Evolutionary conservation across 2,329 filamentous ascomycete species (phyloP).

Genomic region (Venturiaceae sp.): DNA sequence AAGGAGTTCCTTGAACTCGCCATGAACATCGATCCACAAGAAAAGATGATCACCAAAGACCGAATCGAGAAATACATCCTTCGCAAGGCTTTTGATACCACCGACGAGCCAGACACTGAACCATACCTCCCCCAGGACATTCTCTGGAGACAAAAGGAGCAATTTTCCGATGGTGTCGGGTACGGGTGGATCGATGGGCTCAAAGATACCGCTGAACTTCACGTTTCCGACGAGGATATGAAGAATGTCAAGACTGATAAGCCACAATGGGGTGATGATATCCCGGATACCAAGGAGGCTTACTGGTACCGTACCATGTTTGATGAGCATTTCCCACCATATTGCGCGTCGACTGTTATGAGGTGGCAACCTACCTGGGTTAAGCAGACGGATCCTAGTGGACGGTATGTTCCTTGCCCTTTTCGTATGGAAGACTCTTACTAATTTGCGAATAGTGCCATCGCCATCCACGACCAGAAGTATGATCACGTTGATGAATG

Average conservation of each 20-base stretch:
- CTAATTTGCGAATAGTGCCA: conserved; percentile 12
- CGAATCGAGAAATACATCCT: conserved; percentile 96
- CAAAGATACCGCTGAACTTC: conserved; percentile 84
- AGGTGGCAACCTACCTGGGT: conserved; percentile 98
- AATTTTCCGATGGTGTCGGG: conserved; percentile 96
- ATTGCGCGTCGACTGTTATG: conserved; percentile 87
- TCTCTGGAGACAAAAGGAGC: conserved; percentile 97
- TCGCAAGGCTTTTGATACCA: conserved; percentile 93
- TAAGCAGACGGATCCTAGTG: conserved; percentile 89
- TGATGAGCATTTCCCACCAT: conserved; percentile 92
- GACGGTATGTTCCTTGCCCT: conserved; percentile 49
- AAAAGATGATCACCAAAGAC: conserved; percentile 91
- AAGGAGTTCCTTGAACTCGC: conserved; percentile 88
- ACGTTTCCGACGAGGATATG: conserved; percentile 96
- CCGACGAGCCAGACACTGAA: conserved; percentile 66
- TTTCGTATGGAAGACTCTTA: conserved; percentile 11
- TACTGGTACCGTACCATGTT: conserved; percentile 99
- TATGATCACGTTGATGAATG: conserved; percentile 11
- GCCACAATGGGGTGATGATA: conserved; percentile 85
- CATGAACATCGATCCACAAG: conserved; percentile 89
- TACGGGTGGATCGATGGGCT: conserved; percentile 98
- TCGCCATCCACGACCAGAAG: conserved; percentile 15
- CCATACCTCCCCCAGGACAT: conserved; percentile 95
- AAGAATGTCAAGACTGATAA: conserved; percentile 83
- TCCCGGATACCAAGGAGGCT: conserved; percentile 95